Percentiles rank a stretch among this genome's conserved stretches.
phyloP scores from a whole-genome alignment of 352 stramenopile species.

The Pythium volutum region DNA sequence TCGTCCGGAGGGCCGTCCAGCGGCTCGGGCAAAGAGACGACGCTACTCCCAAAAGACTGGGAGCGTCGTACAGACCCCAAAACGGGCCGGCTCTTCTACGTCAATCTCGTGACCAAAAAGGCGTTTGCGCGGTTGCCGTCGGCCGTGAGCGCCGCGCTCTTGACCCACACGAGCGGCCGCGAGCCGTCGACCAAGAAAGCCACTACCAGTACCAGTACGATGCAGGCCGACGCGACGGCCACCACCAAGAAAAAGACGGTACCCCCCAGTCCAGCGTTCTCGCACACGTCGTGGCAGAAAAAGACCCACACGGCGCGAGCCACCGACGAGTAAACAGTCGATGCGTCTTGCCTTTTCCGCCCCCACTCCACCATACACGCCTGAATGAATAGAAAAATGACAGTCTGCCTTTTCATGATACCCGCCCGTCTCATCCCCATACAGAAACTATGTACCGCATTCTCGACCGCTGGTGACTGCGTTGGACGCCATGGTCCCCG shows the following conservation, averaged over 20 bases:
- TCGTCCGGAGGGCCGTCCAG: conserved; percentile 11
- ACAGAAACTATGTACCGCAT: no score
- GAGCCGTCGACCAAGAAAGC: conserved; percentile 29
- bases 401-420: not conserved
- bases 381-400: not conserved
- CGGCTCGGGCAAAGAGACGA: conserved; percentile 21
- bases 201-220: not conserved
- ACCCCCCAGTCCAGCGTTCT: conserved; percentile 71
- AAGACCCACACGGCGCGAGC: conserved; percentile 22
- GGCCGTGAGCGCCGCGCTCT: conserved; percentile 66
- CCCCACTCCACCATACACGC: not conserved
- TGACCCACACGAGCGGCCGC: conserved; percentile 31
- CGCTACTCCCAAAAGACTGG: conserved; percentile 79
- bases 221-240: conserved; percentile 20
- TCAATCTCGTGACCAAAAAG: conserved; percentile 84
- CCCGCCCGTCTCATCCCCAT: no score
- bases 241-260: conserved; percentile 33
- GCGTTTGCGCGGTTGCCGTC: conserved; percentile 74
- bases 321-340: not conserved
- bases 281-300: conserved; percentile 85
- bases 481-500: no score
- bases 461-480: no score
- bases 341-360: no score
- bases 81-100: conserved; percentile 76
- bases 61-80: conserved; percentile 72